Evolutionary conservation across 2,329 filamentous ascomycete species (phyloP), one percentile per base, ranked within the genome.

Genomic region (Cercospora sp.): DNA sequence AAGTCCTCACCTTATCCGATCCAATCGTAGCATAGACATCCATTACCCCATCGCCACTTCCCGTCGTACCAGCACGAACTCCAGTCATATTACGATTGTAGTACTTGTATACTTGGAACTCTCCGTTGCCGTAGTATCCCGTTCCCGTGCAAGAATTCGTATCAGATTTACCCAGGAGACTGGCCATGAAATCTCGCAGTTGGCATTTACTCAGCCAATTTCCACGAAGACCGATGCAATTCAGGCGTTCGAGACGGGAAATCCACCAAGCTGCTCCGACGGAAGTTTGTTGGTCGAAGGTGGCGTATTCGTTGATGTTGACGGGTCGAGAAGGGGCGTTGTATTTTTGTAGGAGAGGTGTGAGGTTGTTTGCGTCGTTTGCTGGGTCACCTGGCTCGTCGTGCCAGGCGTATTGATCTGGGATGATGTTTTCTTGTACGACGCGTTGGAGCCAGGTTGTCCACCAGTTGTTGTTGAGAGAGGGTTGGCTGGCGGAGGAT

Each of bases 281-380:
- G 0, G 83, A 80, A 8, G 80, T 75, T 64, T 85, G 81, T 69
- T 85, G 80, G 6, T 69, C 69, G 20, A 72, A 76, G 1, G 72
- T 73, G 3, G 76, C 83, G 68, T 86, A 86, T 69, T 86, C 84
- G 68, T 86, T 85, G 72, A 85, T 79, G 67, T 84, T 83, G 39
- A 84, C 76, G 0, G 76, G 75, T 9, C 53, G 42, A 2, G 51
- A 33, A 1, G 60, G 67, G 16, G 62, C 62, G 12, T 48, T 66
- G 18, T 62, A 53, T 8, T 68, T 65, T 7, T 31, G 58, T 13
- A 69, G 33, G 16, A 68, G 45, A 36, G 58, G 30, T 23, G 60
- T 57, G 20, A 70, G 28, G 1, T 39, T 39, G 42, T 36, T 55
- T 2, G 48, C 36, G 13, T 67, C 65, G 20, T 59, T 48, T 7